A percentile compares a stretch with the other conserved stretches of the same genome.
phyloP scores from a whole-genome alignment of 2,329 filamentous ascomycete genomes.

The Trematosphaeria pertusa region DNA sequence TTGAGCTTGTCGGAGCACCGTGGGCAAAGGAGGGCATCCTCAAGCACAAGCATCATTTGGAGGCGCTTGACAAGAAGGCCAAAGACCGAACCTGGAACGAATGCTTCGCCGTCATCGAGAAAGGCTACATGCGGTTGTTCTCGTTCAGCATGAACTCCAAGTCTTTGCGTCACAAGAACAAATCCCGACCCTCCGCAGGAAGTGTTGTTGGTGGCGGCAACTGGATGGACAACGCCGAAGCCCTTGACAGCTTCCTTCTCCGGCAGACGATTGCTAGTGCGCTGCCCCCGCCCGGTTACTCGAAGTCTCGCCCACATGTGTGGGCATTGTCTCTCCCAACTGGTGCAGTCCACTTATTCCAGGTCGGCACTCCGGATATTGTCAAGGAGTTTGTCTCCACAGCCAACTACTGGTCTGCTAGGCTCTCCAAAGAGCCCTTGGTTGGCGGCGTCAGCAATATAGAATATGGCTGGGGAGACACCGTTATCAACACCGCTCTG shows the following conservation, averaged over 20 bases:
- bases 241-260: conserved; percentile 83
- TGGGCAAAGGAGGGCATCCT: conserved; percentile 98
- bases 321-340: conserved; percentile 93
- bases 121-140: conserved; percentile 92
- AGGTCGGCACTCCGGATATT: conserved; percentile 94
- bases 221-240: conserved; percentile 96
- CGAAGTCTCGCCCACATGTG: conserved; percentile 85
- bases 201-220: conserved; percentile 91
- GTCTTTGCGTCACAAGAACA: conserved; percentile 72
- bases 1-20: conserved; percentile 91
- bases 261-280: conserved; percentile 91
- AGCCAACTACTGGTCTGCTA: conserved; percentile 96
- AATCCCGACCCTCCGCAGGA: conserved; percentile 62
- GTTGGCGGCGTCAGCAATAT: conserved; percentile 94
- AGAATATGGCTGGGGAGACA: conserved; percentile 95
- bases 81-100: conserved; percentile 95
- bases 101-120: conserved; percentile 94
- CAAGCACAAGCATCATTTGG: conserved; percentile 95
- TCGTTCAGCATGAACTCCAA: conserved; percentile 84
- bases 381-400: conserved; percentile 92
- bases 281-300: conserved; percentile 90
- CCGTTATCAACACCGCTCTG: conserved; percentile 68
- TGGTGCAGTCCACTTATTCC: conserved; percentile 96
- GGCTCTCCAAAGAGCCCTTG: conserved; percentile 90
- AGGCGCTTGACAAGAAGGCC: conserved; percentile 86